Evolutionary conservation across 371 early-diverging fungal species (phyloP).

Genomic region (Zychaea mexicana): DNA sequence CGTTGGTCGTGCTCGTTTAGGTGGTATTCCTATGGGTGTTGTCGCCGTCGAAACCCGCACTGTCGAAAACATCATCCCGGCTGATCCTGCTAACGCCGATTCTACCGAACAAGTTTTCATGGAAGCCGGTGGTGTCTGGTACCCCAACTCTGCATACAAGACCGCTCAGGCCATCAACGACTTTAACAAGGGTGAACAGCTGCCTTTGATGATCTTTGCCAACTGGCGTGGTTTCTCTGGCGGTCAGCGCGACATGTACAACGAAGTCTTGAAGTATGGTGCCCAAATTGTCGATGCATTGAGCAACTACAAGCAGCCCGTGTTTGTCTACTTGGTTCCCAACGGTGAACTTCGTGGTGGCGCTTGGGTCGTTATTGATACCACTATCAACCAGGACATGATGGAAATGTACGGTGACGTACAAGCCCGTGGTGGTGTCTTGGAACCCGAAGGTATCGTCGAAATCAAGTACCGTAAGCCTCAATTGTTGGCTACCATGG

Average conservation of each 20-base stretch:
- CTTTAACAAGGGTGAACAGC: conserved; percentile 97
- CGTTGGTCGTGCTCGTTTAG: conserved; percentile 94
- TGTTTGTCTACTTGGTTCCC: conserved; percentile 96
- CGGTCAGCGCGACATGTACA: conserved; percentile 98
- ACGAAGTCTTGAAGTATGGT: conserved; percentile 97
- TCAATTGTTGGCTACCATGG: conserved; percentile 89
- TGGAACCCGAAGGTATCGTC: conserved; percentile 99
- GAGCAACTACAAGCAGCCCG: conserved; percentile 91
- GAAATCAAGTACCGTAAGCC: conserved; percentile 98
- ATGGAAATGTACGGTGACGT: conserved; percentile 99
- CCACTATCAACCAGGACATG: conserved; percentile 95
- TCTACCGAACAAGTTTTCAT: conserved; percentile 88
- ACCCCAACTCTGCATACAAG: conserved; percentile 98
- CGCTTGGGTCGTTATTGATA: conserved; percentile 99
- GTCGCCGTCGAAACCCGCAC: conserved; percentile 96
- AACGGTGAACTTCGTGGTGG: conserved; percentile 98
- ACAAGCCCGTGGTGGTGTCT: conserved; percentile 91
- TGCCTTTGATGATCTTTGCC: conserved; percentile 98
- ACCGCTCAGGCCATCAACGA: conserved; percentile 98
- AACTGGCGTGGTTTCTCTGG: conserved; percentile 99
- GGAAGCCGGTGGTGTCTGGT: conserved; percentile 98
- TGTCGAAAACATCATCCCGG: conserved; percentile 89
- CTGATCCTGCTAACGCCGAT: conserved; percentile 91
- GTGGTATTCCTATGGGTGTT: conserved; percentile 97
- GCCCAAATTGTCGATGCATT: conserved; percentile 97